Percentiles rank a stretch among this genome's conserved stretches.
These are phyloP conservation scores for Penicillium sp. DNA, from an alignment of 2,329 filamentous ascomycete species.

Conservation along the genomic window DNA sequence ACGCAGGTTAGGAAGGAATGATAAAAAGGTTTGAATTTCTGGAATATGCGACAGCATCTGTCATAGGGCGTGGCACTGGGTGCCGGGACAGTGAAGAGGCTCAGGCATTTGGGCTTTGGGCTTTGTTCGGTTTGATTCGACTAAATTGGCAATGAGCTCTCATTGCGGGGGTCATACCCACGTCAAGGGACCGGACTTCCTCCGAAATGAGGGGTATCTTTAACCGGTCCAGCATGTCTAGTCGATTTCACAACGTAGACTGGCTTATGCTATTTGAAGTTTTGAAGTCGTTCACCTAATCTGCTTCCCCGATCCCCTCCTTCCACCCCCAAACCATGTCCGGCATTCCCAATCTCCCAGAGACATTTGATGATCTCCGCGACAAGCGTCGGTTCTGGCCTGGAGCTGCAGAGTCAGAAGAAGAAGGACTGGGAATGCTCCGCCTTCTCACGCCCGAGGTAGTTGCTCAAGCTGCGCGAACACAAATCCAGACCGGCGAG, in stretches of 20 bases:
- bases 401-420: constrained; percentile 43
- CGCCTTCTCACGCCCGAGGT: constrained; percentile 53
- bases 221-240: not conserved
- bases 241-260: not conserved
- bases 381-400: constrained; percentile 53
- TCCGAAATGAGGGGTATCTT: constrained; percentile 14
- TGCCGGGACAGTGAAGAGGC: not conserved
- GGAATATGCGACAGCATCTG: too few species aligned
- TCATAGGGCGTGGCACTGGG: too few species aligned
- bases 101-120: not conserved
- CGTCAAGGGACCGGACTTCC: constrained; percentile 17
- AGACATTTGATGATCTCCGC: constrained; percentile 44
- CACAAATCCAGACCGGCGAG: constrained; percentile 54
- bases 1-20: too few species aligned
- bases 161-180: constrained; percentile 19
- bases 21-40: too few species aligned
- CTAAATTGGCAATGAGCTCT: not conserved
- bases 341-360: constrained; percentile 24
- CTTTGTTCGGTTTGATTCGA: not conserved
- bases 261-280: not conserved
- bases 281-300: not conserved
- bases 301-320: not conserved
- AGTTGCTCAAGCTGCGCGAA: constrained; percentile 50
- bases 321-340: constrained; percentile 20
- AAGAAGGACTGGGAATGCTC: constrained; percentile 56